phyloP scores from a whole-genome alignment of 345 rosid species.

The Eucalyptus cloeziana region DNA sequence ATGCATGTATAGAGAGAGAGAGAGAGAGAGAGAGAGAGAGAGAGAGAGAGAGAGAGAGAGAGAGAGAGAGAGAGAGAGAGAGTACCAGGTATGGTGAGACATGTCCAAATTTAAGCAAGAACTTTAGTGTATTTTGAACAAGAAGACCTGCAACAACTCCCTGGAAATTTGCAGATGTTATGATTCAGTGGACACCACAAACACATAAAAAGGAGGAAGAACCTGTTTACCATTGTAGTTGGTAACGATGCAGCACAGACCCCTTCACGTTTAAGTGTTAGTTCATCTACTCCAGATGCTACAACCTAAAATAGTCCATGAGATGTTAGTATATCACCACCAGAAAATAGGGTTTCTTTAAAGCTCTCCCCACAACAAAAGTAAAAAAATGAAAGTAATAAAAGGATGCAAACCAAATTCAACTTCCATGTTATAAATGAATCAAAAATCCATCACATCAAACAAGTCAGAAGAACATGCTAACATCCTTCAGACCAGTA shows the following conservation, averaged over 20 bases:
- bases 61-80: neutral
- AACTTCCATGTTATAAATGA: neutral
- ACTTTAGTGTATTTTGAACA: constrained; percentile 86
- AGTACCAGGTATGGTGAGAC: constrained; percentile 87
- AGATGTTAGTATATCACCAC: neutral
- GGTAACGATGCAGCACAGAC: constrained; percentile 98
- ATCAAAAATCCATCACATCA: neutral
- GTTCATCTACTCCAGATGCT: constrained; percentile 96
- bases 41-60: neutral
- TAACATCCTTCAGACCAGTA: neutral
- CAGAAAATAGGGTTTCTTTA: neutral
- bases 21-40: neutral
- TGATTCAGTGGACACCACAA: neutral
- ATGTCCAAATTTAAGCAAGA: constrained; percentile 70
- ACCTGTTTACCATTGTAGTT: constrained; percentile 61
- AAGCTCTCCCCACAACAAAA: neutral
- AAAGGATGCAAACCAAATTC: neutral
- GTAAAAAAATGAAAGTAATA: neutral
- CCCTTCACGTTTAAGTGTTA: constrained; percentile 90
- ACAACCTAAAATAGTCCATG: constrained; percentile 40
- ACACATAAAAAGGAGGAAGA: neutral
- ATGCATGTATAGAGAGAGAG: neutral
- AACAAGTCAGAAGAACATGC: neutral
- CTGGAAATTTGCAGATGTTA: constrained; percentile 20
- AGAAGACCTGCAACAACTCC: constrained; percentile 95